phyloP scores from a whole-genome alignment of 208 protist species.

The Trypanosoma theileri region DNA sequence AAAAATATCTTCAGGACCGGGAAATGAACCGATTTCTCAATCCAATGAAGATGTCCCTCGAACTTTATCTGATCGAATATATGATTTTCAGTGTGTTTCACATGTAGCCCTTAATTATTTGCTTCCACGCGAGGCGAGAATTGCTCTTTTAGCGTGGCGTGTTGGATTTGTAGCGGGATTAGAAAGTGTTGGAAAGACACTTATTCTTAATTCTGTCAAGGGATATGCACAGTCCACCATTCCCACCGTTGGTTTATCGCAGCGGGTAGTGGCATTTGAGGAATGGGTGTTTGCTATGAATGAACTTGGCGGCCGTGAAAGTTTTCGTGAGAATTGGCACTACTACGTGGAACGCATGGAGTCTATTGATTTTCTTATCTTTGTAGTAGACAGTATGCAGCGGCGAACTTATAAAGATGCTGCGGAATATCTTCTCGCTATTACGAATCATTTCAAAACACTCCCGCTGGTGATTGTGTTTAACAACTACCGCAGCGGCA shows the following conservation, averaged over 20 bases:
- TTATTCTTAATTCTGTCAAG: conserved; percentile 73
- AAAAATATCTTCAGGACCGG: background rate
- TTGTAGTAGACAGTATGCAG: conserved; percentile 74
- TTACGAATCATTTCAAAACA: conserved; percentile 47
- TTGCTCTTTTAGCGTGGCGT: conserved; percentile 59
- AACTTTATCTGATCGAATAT: conserved; percentile 19
- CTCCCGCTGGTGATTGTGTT: conserved; percentile 76
- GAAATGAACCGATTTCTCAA: background rate
- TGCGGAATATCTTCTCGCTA: conserved; percentile 54
- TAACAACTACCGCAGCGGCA: conserved; percentile 70
- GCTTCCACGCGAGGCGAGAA: conserved; percentile 65
- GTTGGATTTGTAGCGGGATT: conserved; percentile 72
- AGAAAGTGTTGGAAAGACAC: conserved; percentile 83
- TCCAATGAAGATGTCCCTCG: background rate
- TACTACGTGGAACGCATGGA: conserved; percentile 72
- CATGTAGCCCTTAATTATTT: conserved; percentile 65
- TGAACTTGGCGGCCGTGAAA: conserved; percentile 85
- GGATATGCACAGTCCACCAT: conserved; percentile 63
- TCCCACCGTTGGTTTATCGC: conserved; percentile 75
- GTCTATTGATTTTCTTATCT: conserved; percentile 74
- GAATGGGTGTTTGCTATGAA: conserved; percentile 80
- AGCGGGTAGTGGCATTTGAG: conserved; percentile 72
- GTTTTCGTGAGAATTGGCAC: conserved; percentile 76
- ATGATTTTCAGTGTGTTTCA: conserved; percentile 62
- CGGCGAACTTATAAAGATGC: conserved; percentile 40